Base-by-base conservation (phyloP, 139 green algal species). In the Bryopsis sp. region DNA sequence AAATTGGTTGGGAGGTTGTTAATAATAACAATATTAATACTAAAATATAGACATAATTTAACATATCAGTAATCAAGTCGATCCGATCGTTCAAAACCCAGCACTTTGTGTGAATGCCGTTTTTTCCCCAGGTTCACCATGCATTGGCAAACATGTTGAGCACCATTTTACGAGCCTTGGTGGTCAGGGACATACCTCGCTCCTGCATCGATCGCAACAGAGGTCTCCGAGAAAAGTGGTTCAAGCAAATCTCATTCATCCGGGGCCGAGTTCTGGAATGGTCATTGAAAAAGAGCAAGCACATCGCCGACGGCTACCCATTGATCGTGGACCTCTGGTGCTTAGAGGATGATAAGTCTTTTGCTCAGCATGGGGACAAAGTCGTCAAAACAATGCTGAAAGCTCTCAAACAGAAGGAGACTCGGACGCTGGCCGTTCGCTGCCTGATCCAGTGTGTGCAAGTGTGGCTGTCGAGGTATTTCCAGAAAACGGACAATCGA, bases 361-460 rank as follows among this genome's bases (percentile, higher is more conserved):
- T 69, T 35, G 6, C 54, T 33, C 24, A 67, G 15, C 32, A 15
- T 26, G 34, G 59, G 4, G 34, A 67, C 29, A 43, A 47, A 19
- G 38, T 69, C 35, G 28, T 69, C 8, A 69, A 69, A 35, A 69
- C 37, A 36, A 33, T 69, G 62, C 39, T 34, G 38, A 69, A 69
- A 35, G 24, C 37, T 7, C 8, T 69, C 36, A 69, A 54, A 29
- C 39, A 5, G 11, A 69, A 57, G 37, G 62, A 69, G 35, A 57
- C 35, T 54, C 35, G 37, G 8, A 37, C 31, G 19, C 32, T 69
- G 35, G 39, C 62, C 24, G 28, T 69, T 36, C 8, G 39, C n/a
- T 69, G 62, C 37, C 8, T 69, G 24, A 69, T 37, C 8, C 62
- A 69, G 37, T 69, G 62, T 35, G 8, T 57, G 4, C 15, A 57